Evolutionary conservation across 2,329 filamentous ascomycete species (phyloP).

Genomic region (Cytospora paraplurivora): DNA sequence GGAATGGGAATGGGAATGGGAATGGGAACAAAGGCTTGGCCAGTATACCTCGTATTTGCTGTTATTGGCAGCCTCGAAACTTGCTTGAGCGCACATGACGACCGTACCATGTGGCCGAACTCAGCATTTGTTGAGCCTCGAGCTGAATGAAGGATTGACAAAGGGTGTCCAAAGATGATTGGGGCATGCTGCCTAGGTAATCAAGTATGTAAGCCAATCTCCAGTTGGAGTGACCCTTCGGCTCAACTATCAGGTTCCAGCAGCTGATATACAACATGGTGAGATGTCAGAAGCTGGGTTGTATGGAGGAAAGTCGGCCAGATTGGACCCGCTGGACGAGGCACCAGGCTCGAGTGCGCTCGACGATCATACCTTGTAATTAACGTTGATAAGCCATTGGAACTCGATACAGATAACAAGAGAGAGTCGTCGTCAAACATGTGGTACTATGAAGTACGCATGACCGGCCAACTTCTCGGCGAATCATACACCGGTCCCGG

Average conservation of each 20-base stretch:
- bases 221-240: neutral
- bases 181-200: too few species aligned
- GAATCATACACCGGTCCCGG: neutral
- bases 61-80: neutral
- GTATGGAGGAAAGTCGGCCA: too few species aligned
- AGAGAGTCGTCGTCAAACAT: neutral
- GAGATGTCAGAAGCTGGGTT: neutral
- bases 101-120: neutral
- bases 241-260: neutral
- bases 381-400: neutral
- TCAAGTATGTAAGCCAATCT: neutral
- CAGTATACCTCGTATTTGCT: neutral
- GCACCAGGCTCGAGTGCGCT: conserved; percentile 9
- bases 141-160: neutral
- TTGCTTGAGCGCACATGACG: neutral
- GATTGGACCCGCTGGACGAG: conserved; percentile 1
- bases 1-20: neutral
- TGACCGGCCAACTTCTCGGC: neutral
- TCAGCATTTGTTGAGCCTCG: neutral
- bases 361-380: conserved; percentile 1
- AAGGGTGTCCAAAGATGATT: too few species aligned
- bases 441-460: neutral
- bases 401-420: neutral
- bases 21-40: neutral
- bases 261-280: neutral